Evolutionary conservation across 495 filamentous ascomycete species (phyloP).

Genomic region (Aspergillus nidulans): DNA sequence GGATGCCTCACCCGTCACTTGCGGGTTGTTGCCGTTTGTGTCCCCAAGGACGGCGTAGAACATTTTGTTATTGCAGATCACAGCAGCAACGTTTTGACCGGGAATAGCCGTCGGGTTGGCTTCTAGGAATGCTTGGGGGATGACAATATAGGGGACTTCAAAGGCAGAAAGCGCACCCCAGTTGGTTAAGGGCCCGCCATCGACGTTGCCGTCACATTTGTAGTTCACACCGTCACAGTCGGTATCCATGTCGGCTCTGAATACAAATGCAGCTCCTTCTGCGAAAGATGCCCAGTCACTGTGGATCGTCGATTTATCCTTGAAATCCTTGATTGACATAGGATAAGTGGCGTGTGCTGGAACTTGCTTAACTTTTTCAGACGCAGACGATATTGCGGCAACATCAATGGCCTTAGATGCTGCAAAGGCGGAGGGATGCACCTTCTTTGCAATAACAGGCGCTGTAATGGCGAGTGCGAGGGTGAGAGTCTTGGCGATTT

Average conservation of each 20-base stretch:
- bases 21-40: slow-evolving; percentile 27
- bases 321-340: background rate
- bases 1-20: slow-evolving; percentile 37
- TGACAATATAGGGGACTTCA: slow-evolving; percentile 37
- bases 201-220: slow-evolving; percentile 33
- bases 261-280: slow-evolving; percentile 15
- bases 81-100: slow-evolving; percentile 34
- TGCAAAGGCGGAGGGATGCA: slow-evolving; percentile 4
- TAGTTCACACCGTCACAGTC: slow-evolving; percentile 38
- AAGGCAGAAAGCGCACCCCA: slow-evolving; percentile 37
- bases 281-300: slow-evolving; percentile 27
- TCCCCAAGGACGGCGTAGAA: slow-evolving; percentile 39
- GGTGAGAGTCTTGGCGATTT: background rate
- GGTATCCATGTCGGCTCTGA: slow-evolving; percentile 31
- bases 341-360: slow-evolving; percentile 10
- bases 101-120: slow-evolving; percentile 24
- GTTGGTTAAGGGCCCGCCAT: slow-evolving; percentile 32
- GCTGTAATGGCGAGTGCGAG: background rate
- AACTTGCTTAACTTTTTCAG: background rate
- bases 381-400: background rate
- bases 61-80: slow-evolving; percentile 37
- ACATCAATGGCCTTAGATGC: slow-evolving; percentile 2
- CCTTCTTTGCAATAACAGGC: background rate
- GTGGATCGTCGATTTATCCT: slow-evolving; percentile 11
- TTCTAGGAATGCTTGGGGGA: slow-evolving; percentile 30